Conservation (phyloP, 2,329 filamentous ascomycete genomes). For the Fusarium sp. region DNA sequence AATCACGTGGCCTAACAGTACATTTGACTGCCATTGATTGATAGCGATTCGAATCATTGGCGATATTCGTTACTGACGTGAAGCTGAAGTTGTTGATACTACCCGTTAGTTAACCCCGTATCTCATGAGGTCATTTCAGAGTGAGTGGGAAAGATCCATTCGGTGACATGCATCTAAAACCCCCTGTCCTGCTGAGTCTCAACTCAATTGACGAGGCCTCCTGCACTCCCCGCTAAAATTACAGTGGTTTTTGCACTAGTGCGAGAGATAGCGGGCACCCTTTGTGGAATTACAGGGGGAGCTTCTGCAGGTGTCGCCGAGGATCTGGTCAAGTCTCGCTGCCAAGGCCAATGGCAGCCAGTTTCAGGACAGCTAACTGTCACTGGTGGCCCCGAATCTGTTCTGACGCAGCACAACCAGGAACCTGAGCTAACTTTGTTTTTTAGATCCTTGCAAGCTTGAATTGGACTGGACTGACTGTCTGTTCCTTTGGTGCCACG, state of each 20-base stretch:
- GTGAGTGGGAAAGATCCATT: not conserved
- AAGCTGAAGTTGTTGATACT: not conserved
- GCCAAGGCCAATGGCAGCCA: conserved; percentile 37
- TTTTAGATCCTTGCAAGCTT: conserved; percentile 20
- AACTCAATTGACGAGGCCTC: conserved; percentile 34
- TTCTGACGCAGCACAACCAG: conserved; percentile 13
- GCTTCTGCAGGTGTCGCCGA: conserved; percentile 31
- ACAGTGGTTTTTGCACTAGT: conserved; percentile 3
- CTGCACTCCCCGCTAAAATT: conserved; percentile 18
- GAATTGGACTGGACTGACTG: conserved; percentile 1
- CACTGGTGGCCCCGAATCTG: conserved; percentile 18
- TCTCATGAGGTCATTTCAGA: conserved; percentile 24
- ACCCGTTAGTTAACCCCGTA: not conserved
- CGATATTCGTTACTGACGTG: not conserved
- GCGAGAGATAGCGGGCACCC: conserved; percentile 13
- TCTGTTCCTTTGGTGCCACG: conserved; percentile 33
- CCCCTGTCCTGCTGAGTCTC: conserved; percentile 35
- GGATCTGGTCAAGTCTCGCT: conserved; percentile 30
- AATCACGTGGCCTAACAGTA: not conserved
- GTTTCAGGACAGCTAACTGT: conserved; percentile 31
- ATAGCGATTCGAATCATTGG: not conserved
- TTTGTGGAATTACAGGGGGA: conserved; percentile 19
- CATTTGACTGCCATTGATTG: not conserved
- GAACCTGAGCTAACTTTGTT: conserved; percentile 23
- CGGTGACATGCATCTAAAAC: conserved; percentile 19